Base-by-base conservation (phyloP, 2,329 filamentous ascomycete genomes). In the Sphaceloma murrayae region DNA sequence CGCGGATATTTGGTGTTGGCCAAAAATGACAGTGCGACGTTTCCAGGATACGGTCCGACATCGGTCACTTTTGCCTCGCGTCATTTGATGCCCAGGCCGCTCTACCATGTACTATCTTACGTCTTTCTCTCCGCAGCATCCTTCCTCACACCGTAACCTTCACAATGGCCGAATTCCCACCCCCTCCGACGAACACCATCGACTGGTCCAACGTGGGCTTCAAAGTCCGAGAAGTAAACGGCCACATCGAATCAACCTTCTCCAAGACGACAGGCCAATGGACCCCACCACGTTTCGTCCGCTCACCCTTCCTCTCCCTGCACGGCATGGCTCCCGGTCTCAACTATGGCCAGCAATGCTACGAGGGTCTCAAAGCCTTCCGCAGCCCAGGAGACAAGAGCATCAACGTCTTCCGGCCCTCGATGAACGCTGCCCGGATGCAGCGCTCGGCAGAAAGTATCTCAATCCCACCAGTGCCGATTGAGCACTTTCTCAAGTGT, bases 311-410 rank as follows among this genome's bases (percentile, higher is more conserved):
- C 69, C 77, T 96, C 55, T 80, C 80, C 53, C 79, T 96, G 59
- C 89, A 96, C 65, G 91, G 89, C 63, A 91, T 98, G 85, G 81
- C 88, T 0, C 88, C 91, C 0, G 89, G 79, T 32, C 77, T 96
- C 52, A 98, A 98, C 73, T 98, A 98, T 64, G 87, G 89, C 47
- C 87, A 94, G 61, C 91, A 96, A 68, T 89, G 86, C 56, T 98
- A 94, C 70, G 91, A 98, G 63, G 91, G 91, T n/a, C 78, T 45
- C 18, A 45, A 45, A 24, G 42, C 42, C 16, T 45, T 45, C 31
- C 42, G 42, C 6, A 21, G 19, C 2, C 42, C 42, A 19, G 42
- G 42, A 3, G 42, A 45, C 32, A 29, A 55, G 30, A 27, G 18
- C n/a, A 59, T 63, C 45, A 49, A 50, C 40, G 30, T 63, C 34